phyloP scores from a whole-genome alignment of 805 yeast genomes.

The Danielozyma ontarioensis region DNA sequence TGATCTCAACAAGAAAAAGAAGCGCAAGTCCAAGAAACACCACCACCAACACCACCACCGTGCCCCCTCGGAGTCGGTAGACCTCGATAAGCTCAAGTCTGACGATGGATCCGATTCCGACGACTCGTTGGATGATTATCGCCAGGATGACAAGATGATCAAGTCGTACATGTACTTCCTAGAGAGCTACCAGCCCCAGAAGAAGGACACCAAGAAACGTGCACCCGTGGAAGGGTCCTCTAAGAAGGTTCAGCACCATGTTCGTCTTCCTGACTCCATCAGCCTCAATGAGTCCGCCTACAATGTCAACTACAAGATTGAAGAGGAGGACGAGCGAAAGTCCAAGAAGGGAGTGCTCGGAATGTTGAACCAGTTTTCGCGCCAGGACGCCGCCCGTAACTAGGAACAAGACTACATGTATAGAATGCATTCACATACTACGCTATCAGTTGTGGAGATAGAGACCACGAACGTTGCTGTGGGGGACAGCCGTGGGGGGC shows the following conservation, averaged over 20 bases:
- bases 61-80: constrained; percentile 6
- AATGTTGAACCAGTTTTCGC: constrained; percentile 74
- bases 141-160: constrained; percentile 82
- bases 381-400: constrained; percentile 36
- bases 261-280: neutral
- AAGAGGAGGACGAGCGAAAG: constrained; percentile 19
- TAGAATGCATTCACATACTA: neutral
- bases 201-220: constrained; percentile 7
- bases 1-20: constrained; percentile 18
- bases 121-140: constrained; percentile 31
- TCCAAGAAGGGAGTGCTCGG: constrained; percentile 62
- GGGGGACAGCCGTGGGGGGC: neutral
- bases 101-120: constrained; percentile 19
- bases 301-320: constrained; percentile 19
- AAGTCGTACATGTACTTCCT: constrained; percentile 83
- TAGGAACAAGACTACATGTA: constrained; percentile 3
- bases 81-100: constrained; percentile 10
- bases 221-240: constrained; percentile 1
- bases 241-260: constrained; percentile 1
- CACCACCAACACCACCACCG: neutral
- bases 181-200: constrained; percentile 73
- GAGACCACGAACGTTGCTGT: neutral
- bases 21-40: constrained; percentile 9
- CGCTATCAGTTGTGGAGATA: neutral
- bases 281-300: constrained; percentile 22